A percentile compares a stretch with the other conserved stretches of the same genome.
Evolutionary conservation across 1,139 yeast species (phyloP).

Genomic region (Scheffersomyces cryptocercus): DNA sequence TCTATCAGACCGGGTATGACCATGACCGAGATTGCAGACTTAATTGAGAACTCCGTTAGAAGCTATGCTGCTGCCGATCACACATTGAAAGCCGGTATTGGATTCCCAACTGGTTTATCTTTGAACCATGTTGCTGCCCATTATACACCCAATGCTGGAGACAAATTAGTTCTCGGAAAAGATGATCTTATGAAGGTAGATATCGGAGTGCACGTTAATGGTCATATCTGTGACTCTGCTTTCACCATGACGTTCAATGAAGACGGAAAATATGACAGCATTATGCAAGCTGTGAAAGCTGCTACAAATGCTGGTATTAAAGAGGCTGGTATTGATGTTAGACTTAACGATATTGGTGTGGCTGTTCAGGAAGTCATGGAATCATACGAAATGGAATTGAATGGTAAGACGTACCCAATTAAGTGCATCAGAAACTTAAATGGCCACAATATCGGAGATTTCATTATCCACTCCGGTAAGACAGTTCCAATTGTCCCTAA

Average conservation of each 20-base stretch:
- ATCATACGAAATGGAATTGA: conserved; percentile 85
- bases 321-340: conserved; percentile 94
- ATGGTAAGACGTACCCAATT: conserved; percentile 83
- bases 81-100: conserved; percentile 78
- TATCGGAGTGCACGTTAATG: conserved; percentile 95
- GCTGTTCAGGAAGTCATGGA: conserved; percentile 98
- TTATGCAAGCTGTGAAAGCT: conserved; percentile 81
- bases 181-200: conserved; percentile 97
- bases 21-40: conserved; percentile 85
- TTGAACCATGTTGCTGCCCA: conserved; percentile 96
- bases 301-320: conserved; percentile 93
- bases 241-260: conserved; percentile 89
- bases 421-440: conserved; percentile 89
- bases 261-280: conserved; percentile 64
- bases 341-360: conserved; percentile 93
- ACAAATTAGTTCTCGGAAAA: conserved; percentile 71
- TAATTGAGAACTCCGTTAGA: conserved; percentile 84
- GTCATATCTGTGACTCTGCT: conserved; percentile 94
- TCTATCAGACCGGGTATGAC: conserved; percentile 88
- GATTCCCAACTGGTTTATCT: conserved; percentile 96
- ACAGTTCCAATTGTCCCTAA: conserved; percentile 94
- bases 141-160: conserved; percentile 96
- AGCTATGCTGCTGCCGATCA: conserved; percentile 68
- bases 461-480: conserved; percentile 88
- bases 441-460: conserved; percentile 90